Base-by-base conservation (phyloP, 768 basidiomycete genomes). In the Clitopilus hobsonii region DNA sequence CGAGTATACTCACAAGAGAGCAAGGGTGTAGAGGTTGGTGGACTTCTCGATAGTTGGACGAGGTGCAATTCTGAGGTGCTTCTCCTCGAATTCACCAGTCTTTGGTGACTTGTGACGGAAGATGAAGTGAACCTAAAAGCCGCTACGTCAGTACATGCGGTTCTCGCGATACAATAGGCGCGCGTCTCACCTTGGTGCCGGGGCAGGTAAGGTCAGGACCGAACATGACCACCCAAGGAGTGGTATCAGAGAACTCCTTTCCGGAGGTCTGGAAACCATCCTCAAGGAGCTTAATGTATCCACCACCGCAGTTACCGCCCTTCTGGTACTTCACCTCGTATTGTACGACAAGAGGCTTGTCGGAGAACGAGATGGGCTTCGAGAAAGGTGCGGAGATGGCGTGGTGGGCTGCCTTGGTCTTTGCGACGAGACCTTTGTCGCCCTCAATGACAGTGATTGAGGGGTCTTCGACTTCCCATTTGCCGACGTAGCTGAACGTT, bases 311-410 rank as follows among this genome's bases (percentile, higher is more conserved):
- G 74, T 97, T 97, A 49, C 97, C 92, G 38, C 96, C 95, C 74
- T 98, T 94, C 79, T 99, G 95, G 71, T 97, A 94, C 76, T 98
- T 96, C 76, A 97, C 97, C 70, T 99, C 97, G 65, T 99, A 99
- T 69, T 97, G 94, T 18, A 98, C 88, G 60, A 98, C 94, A 45
- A 98, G 79, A 41, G 95, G 89, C 72, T 95, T 81, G 55, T 82
- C 74, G 63, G 79, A 80, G 75, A 95, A 91, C 77, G 89, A 85
- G 65, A 98, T 76, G 52, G 91, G 80, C 55, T 79, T 68, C 13
- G 72, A 63, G 73, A 99, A 94, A 11, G 94, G 89, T 1, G 95
- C 93, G 56, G 96, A 98, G 71, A 99, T 98, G 68, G 97, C 97
- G 67, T 98, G 96, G 71, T 98, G 96, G 18, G 94, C 94, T 54